Conservation (phyloP, 495 filamentous ascomycete genomes). For the Penicillium silybi region DNA sequence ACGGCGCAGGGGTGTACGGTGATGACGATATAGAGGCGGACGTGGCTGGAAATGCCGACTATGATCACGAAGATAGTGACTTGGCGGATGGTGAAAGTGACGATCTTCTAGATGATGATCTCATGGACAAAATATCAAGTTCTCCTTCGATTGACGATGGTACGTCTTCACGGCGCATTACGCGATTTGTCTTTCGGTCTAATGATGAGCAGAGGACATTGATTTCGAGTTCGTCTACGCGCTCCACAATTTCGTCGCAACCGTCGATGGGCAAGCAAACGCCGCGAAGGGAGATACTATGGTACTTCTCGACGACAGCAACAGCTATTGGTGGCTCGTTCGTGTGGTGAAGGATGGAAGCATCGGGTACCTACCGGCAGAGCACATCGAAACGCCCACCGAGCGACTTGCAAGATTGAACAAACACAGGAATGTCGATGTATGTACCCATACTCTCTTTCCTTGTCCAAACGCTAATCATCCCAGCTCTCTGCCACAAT, state of each 20-base stretch:
- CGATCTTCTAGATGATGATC: conserved; percentile 77
- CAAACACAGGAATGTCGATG: conserved; percentile 97
- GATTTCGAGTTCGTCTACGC: conserved; percentile 99
- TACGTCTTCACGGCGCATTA: conserved; percentile 52
- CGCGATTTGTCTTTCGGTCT: conserved; percentile 35
- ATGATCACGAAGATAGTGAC: conserved; percentile 57
- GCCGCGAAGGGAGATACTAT: conserved; percentile 98
- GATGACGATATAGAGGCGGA: conserved; percentile 36
- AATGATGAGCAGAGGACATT: conserved; percentile 88
- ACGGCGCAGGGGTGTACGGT: conserved; percentile 41
- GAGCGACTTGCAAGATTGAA: conserved; percentile 91
- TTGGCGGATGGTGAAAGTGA: conserved; percentile 72
- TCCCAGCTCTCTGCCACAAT: conserved; percentile 84
- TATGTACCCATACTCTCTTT: conserved; percentile 41
- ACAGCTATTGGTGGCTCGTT: conserved; percentile 99
- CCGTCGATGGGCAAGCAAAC: conserved; percentile 97
- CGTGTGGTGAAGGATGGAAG: conserved; percentile 95
- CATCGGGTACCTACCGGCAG: conserved; percentile 94
- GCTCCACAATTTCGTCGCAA: conserved; percentile 94
- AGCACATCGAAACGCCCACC: conserved; percentile 98
- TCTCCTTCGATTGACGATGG: conserved; percentile 98
- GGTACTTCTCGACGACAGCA: conserved; percentile 99
- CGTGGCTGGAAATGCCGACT: conserved; percentile 43
- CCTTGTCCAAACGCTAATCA: conserved; percentile 11
- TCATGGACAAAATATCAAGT: conserved; percentile 96